phyloP scores from a whole-genome alignment of 1,284 basidiomycete genomes.

The Sanghuangporus baumii region DNA sequence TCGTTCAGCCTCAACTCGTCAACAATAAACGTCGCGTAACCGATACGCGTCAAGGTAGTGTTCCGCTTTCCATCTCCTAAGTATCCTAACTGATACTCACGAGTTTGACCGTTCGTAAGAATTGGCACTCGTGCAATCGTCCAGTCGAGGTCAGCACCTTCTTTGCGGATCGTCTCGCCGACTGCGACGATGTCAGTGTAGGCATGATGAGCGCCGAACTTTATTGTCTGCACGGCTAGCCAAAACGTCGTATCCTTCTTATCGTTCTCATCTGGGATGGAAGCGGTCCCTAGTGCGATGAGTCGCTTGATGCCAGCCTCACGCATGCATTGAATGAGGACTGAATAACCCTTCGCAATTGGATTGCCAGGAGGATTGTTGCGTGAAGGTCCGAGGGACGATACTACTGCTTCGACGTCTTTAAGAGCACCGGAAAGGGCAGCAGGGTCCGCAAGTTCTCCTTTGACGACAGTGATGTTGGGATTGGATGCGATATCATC shows the following conservation, averaged over 20 bases:
- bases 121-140: slow-evolving; percentile 62
- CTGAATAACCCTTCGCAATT: slow-evolving; percentile 50
- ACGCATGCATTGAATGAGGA: slow-evolving; percentile 51
- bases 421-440: slow-evolving; percentile 45
- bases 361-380: slow-evolving; percentile 42
- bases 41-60: slow-evolving; percentile 42
- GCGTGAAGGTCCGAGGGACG: slow-evolving; percentile 51
- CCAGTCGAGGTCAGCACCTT: slow-evolving; percentile 51
- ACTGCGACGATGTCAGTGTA: slow-evolving; percentile 47
- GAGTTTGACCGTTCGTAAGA: slow-evolving; percentile 41
- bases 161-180: slow-evolving; percentile 45
- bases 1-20: slow-evolving; percentile 47
- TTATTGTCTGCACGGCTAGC: slow-evolving; percentile 36
- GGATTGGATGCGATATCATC: slow-evolving; percentile 39
- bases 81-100: slow-evolving; percentile 50
- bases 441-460: slow-evolving; percentile 46
- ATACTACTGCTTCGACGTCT: slow-evolving; percentile 56
- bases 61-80: slow-evolving; percentile 54
- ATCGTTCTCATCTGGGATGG: slow-evolving; percentile 56
- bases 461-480: slow-evolving; percentile 44
- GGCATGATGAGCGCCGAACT: slow-evolving; percentile 32
- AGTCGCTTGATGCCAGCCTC: slow-evolving; percentile 46
- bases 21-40: slow-evolving; percentile 54
- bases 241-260: slow-evolving; percentile 44
- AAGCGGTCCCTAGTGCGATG: slow-evolving; percentile 59